A percentile compares a stretch with the other conserved stretches of the same genome.
These are phyloP conservation scores for Alternaria panax DNA, from an alignment of 2,329 filamentous ascomycete species.

Conservation along the genomic window DNA sequence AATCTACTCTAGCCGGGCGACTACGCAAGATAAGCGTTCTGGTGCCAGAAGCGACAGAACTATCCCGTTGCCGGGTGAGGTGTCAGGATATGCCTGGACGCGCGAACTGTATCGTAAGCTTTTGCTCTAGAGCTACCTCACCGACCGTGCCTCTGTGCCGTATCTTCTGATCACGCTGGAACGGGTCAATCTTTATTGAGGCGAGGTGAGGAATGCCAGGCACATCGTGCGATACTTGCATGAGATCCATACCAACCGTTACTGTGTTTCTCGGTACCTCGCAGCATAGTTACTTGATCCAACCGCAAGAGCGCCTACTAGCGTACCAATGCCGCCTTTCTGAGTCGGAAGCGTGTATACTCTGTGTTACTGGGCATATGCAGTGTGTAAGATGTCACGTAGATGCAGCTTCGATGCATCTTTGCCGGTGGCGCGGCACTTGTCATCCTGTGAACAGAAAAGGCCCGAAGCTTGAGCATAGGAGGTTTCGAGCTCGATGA, in stretches of 20 bases:
- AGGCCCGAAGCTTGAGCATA: slow-evolving; percentile 2
- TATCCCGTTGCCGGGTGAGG: background rate
- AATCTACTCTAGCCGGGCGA: slow-evolving; percentile 1
- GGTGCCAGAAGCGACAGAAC: background rate
- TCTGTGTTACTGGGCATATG: background rate
- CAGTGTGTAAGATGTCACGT: background rate
- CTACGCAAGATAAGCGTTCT: background rate
- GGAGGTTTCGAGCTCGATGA: background rate
- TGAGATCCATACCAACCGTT: slow-evolving; percentile 5
- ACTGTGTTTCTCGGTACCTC: slow-evolving; percentile 1
- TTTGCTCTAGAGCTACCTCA: background rate
- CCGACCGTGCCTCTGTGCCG: background rate
- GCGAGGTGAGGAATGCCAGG: background rate
- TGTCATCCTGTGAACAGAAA: slow-evolving; percentile 6
- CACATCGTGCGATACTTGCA: slow-evolving; percentile 14
- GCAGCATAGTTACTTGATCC: slow-evolving; percentile 5
- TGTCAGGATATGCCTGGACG: background rate
- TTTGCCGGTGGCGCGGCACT: slow-evolving; percentile 1
- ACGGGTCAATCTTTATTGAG: background rate
- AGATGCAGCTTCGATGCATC: background rate
- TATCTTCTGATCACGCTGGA: slow-evolving; percentile 4
- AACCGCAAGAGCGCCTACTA: slow-evolving; percentile 22
- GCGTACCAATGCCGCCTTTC: slow-evolving; percentile 20
- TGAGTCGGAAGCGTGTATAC: background rate
- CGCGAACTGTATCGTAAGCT: background rate